Base-by-base conservation (phyloP, 2,329 filamentous ascomycete genomes). In the Diaporthe eres region DNA sequence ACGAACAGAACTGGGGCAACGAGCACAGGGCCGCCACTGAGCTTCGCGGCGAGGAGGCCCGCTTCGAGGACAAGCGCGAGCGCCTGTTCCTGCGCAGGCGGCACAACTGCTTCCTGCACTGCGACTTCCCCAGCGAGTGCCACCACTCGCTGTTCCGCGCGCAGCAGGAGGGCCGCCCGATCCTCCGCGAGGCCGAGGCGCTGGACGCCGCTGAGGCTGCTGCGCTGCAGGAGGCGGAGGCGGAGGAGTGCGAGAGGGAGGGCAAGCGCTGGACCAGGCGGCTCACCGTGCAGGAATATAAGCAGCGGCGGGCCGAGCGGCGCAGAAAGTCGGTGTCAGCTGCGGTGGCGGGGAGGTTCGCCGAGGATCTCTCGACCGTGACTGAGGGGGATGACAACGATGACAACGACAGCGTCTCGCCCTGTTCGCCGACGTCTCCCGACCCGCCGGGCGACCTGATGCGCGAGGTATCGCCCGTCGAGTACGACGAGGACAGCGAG, bases 51-150 rank as follows among this genome's bases (percentile, higher is more conserved):
- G 31, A 37, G 7, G 25, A 2, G 28, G 75, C 60, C 10, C 13
- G 5, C 42, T 55, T 34, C 15, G 44, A 4, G 47, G 77, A 65
- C 9, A 15, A 17, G 55, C 73, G 47, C 78, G 76, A 78, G 78
- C 65, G 28, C 15, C n/a, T 81, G 25, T 81, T 79, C 44, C 53
- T 80, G 51, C 39, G 68, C 19, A 47, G 74, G 17, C 22, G 47
- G n/a, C 77, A 81, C 55, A 65, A 78, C 75, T 83, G 81, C 76
- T 79, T 70, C 75, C 12, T 78, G 5, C 78, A 82, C 77, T 83
- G 81, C 70, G 80, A 82, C 58, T 82, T 71, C 34, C 81, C 81
- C 12, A 76, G 75, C 31, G 80, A 83, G 76, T 82, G 81, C 71
- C 75, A 73, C 31, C 72, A 80, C 22, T 42, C 75, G 0, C n/a